Evolutionary conservation across 371 early-diverging fungal genomes (phyloP).

Genomic region (Parasitella parasitica): DNA sequence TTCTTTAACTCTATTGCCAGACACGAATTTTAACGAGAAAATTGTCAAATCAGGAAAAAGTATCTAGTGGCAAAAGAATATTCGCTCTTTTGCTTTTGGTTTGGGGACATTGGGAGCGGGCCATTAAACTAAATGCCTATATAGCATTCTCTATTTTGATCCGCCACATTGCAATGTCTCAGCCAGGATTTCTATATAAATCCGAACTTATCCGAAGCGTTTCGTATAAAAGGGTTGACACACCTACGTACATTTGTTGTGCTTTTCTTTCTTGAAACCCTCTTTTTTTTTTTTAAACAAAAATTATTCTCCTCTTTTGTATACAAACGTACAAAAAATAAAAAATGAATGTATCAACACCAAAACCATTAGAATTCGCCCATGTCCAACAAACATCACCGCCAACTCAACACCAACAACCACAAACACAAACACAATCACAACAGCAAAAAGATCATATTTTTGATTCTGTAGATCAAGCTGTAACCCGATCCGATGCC

Average conservation of each 20-base stretch:
- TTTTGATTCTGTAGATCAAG: neutral
- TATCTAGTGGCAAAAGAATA: neutral
- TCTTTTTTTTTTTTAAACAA: neutral
- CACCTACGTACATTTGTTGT: neutral
- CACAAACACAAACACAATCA: neutral
- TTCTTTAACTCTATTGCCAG: neutral
- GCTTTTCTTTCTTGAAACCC: neutral
- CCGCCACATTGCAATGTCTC: slow-evolving; percentile 1
- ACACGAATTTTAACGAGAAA: neutral
- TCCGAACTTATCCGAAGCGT: slow-evolving; percentile 1
- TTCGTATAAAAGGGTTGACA: neutral
- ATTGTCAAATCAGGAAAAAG: neutral
- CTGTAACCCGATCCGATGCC: slow-evolving; percentile 1
- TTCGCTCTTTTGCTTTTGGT: neutral
- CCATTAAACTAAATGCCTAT: neutral
- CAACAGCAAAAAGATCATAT: neutral
- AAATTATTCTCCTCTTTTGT: too few species aligned
- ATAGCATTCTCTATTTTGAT: neutral
- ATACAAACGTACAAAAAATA: too few species aligned
- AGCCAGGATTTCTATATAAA: slow-evolving; percentile 4
- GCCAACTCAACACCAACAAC: neutral
- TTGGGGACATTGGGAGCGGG: neutral
- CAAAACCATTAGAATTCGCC: neutral
- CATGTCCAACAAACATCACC: neutral
- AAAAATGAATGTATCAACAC: neutral